These are phyloP conservation scores for Hawksworthiomyces lignivorus DNA, from an alignment of 2,329 filamentous ascomycete species.

Conservation along the genomic window DNA sequence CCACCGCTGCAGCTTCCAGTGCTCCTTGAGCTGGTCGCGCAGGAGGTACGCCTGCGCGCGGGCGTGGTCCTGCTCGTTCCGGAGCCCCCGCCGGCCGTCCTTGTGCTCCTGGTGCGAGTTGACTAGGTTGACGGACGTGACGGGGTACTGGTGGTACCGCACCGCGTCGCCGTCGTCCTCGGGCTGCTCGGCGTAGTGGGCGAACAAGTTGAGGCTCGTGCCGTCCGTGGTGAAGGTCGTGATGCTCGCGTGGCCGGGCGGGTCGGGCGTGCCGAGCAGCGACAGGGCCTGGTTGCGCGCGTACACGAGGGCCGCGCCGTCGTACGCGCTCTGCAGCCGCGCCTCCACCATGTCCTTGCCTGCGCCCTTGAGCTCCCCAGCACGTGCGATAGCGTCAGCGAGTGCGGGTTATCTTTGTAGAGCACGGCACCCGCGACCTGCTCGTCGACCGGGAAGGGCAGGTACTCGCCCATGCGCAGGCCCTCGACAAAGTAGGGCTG, in stretches of 20 bases:
- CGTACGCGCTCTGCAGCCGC: constrained; percentile 16
- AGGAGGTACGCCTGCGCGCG: constrained; percentile 13
- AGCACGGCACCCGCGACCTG: too few relatives aligned
- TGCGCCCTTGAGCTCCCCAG: constrained; percentile 19
- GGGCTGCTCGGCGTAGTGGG: too few relatives aligned
- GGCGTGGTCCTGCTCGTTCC: constrained; percentile 20
- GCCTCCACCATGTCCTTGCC: constrained; percentile 13
- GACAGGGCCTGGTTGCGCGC: constrained; percentile 20
- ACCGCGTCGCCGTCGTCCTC: too few relatives aligned
- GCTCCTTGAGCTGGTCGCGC: constrained; percentile 14
- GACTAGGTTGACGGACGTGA: too few relatives aligned
- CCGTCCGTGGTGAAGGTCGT: constrained; percentile 22
- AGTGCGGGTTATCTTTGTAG: too few relatives aligned
- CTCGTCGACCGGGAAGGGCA: too few relatives aligned
- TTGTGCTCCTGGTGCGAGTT: too few relatives aligned
- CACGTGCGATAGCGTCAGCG: constrained; percentile 22
- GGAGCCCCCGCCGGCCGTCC: constrained; percentile 16
- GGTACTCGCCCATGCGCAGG: too few relatives aligned
- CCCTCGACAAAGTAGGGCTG: too few relatives aligned
- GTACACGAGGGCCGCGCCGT: constrained; percentile 22
- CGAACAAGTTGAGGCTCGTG: constrained; percentile 18
- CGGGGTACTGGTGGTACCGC: too few relatives aligned
- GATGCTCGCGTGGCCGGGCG: constrained; percentile 16
- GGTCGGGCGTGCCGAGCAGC: constrained; percentile 14
- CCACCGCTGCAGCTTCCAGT: too few relatives aligned